These are phyloP conservation scores for Pilaira anomala DNA, from an alignment of 192 early-diverging fungal species.

Conservation along the genomic window DNA sequence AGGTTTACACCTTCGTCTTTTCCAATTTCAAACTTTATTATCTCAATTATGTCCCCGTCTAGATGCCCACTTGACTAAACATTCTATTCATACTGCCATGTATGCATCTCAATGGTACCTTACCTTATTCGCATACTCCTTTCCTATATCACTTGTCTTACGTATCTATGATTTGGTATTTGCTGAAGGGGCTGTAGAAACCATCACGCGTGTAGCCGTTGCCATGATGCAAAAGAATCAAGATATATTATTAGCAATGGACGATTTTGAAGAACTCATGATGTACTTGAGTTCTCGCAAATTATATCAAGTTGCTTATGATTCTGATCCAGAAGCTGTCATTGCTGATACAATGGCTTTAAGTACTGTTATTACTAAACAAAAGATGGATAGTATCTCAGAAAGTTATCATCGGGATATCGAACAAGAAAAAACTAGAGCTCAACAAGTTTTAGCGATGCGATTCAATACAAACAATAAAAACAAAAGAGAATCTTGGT, in stretches of 20 bases:
- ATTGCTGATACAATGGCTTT: constrained; percentile 79
- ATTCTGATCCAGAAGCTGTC: constrained; percentile 55
- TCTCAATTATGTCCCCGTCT: constrained; percentile 73
- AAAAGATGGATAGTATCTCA: constrained; percentile 71
- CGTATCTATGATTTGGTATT: constrained; percentile 92
- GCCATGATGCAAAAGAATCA: constrained; percentile 87
- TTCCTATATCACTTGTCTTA: constrained; percentile 85
- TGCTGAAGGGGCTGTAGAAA: constrained; percentile 86
- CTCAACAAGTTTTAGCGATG: constrained; percentile 45
- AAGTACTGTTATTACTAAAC: constrained; percentile 60
- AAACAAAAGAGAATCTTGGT: constrained; percentile 30
- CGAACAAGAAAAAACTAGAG: constrained; percentile 51
- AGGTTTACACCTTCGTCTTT: constrained; percentile 85
- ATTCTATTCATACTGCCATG: constrained; percentile 80
- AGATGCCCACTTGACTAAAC: constrained; percentile 66
- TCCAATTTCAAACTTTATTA: constrained; percentile 81
- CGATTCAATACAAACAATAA: constrained; percentile 40
- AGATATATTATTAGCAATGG: constrained; percentile 62
- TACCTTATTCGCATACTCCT: constrained; percentile 94
- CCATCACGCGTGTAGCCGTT: constrained; percentile 83
- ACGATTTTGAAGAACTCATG: constrained; percentile 78
- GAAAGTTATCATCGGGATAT: constrained; percentile 49
- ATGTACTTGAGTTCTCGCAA: constrained; percentile 71
- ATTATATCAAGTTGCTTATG: constrained; percentile 75
- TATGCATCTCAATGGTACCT: constrained; percentile 98